Percentiles rank a stretch among this genome's conserved stretches.
Conservation (phyloP, 352 stramenopile species). For the Phytopythium litorale region DNA sequence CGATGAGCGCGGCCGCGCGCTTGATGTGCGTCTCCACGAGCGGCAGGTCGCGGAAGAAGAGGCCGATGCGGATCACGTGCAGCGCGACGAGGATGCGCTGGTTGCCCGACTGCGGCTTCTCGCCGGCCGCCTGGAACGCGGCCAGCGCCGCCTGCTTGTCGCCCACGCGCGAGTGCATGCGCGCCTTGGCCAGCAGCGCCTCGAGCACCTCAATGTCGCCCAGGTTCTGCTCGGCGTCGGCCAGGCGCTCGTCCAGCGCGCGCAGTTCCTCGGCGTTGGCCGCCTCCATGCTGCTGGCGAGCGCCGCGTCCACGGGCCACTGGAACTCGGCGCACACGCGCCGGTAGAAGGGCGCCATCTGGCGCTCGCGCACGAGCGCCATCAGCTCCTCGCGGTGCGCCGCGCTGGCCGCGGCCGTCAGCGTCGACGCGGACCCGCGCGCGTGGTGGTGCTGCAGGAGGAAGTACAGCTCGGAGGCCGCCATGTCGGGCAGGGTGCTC, state of each 20-base stretch:
- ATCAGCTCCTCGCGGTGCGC: conserved; percentile 49
- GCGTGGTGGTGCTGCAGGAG: conserved; percentile 70
- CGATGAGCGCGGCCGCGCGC: conserved; percentile 86
- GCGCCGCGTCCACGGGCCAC: conserved; percentile 53
- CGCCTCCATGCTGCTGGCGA: conserved; percentile 52
- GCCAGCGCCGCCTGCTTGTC: conserved; percentile 90
- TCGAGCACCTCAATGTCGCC: conserved; percentile 98
- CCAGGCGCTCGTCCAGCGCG: conserved; percentile 81
- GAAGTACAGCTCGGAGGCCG: conserved; percentile 69
- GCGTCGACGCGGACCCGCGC: conserved; percentile 21
- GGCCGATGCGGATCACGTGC: conserved; percentile 87
- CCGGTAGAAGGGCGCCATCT: conserved; percentile 84
- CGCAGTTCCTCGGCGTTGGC: conserved; percentile 71
- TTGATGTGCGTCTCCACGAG: conserved; percentile 87
- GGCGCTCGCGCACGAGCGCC: conserved; percentile 49
- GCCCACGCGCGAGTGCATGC: conserved; percentile 93
- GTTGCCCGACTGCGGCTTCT: conserved; percentile 95
- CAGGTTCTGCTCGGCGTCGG: conserved; percentile 94
- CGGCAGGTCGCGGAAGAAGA: conserved; percentile 86
- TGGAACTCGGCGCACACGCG: conserved; percentile 63
- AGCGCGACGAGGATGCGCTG: conserved; percentile 98
- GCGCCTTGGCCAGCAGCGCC: conserved; percentile 89
- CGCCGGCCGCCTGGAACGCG: conserved; percentile 87
- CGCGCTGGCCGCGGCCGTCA: conserved; percentile 27
- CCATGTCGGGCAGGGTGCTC: conserved; percentile 75